A percentile compares a stretch with the other conserved stretches of the same genome.
These are phyloP conservation scores for Neonectria ditissima DNA, from an alignment of 2,329 filamentous ascomycete genomes.

Conservation along the genomic window DNA sequence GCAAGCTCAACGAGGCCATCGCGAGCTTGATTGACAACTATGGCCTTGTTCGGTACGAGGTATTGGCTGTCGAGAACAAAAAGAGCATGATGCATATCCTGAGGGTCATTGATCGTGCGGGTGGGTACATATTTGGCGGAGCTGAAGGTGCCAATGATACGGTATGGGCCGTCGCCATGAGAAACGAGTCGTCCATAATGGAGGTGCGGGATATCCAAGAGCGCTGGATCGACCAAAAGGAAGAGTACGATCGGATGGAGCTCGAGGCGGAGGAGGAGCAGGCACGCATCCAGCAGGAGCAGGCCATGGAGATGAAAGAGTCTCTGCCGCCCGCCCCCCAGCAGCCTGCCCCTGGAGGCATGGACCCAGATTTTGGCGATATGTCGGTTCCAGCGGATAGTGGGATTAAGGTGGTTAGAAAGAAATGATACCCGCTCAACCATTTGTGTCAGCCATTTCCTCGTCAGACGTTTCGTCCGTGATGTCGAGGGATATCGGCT, in stretches of 20 bases:
- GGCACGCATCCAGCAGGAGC: conserved; percentile 60
- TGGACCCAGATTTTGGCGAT: conserved; percentile 63
- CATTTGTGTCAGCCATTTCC: conserved; percentile 57
- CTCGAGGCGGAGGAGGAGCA: conserved; percentile 80
- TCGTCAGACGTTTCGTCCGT: conserved; percentile 59
- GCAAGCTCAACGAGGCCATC: conserved; percentile 86
- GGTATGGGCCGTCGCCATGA: conserved; percentile 97
- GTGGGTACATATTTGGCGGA: conserved; percentile 91
- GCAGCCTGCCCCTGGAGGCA: conserved; percentile 33
- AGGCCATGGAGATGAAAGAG: conserved; percentile 53
- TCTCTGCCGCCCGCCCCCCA: conserved; percentile 36
- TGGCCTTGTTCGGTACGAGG: conserved; percentile 90
- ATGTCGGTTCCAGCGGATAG: conserved; percentile 66
- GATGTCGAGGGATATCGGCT: conserved; percentile 56
- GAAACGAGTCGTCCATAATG: conserved; percentile 78
- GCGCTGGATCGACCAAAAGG: conserved; percentile 92
- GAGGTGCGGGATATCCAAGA: conserved; percentile 93
- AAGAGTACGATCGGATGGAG: conserved; percentile 87
- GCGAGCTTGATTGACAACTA: conserved; percentile 90
- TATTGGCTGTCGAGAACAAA: conserved; percentile 95
- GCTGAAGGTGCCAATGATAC: conserved; percentile 94
- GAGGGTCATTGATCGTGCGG: conserved; percentile 88
- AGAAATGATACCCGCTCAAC: conserved; percentile 64
- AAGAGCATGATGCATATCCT: conserved; percentile 95
- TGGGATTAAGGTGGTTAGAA: conserved; percentile 79